Conservation (phyloP, 768 basidiomycete genomes). For the Tremella yokohamensis region DNA sequence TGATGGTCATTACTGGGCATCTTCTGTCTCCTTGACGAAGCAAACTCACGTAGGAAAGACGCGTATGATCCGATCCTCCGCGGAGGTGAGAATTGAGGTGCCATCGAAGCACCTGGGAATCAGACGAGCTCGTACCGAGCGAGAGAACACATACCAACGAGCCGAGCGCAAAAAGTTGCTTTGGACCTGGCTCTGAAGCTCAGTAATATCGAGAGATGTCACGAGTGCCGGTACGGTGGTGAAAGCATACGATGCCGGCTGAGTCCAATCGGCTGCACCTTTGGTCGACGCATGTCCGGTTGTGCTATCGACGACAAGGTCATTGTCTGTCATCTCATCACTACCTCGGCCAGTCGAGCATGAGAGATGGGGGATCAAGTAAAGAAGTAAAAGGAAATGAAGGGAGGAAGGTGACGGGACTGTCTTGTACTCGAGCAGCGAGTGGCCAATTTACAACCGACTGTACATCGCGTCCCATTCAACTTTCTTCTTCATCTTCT, state of each 20-base stretch:
- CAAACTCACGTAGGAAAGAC: conserved; percentile 57
- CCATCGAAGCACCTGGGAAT: conserved; percentile 70
- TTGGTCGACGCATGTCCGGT: not conserved
- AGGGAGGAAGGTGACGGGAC: no score
- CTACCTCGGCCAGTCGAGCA: not conserved
- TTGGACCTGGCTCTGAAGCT: conserved; percentile 15
- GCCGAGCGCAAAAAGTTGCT: conserved; percentile 60
- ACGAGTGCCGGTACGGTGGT: conserved; percentile 4
- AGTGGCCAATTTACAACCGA: no score
- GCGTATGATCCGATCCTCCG: conserved; percentile 68
- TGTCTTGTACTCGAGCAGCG: no score
- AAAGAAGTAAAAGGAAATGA: not conserved
- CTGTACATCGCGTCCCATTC: no score
- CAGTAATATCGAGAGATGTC: not conserved
- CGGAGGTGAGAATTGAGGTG: conserved; percentile 62
- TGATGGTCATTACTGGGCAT: no score
- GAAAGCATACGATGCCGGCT: conserved; percentile 25
- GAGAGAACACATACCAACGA: conserved; percentile 56
- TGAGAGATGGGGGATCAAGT: not conserved
- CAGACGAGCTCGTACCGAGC: not conserved
- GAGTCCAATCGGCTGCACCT: conserved; percentile 11
- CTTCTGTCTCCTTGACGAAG: not conserved
- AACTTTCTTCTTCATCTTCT: no score
- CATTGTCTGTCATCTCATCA: no score
- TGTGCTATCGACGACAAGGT: no score